Conservation (phyloP, 345 rosid genomes). For the Eucalyptus regnans region DNA sequence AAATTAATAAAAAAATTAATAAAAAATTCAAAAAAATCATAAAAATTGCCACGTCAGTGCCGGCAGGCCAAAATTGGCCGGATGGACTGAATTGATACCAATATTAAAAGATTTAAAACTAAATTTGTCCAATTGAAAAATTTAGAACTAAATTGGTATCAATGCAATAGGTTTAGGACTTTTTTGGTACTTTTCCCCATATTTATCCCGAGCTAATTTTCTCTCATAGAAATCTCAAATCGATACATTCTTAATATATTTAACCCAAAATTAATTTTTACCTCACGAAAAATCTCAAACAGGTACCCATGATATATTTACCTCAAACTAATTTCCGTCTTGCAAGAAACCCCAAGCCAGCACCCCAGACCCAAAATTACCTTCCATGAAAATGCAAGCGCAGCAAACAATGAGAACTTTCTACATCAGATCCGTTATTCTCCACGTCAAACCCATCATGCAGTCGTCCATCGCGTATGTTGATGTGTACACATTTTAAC, state of each 20-base stretch:
- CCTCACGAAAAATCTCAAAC: not conserved
- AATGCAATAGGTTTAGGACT: too few relatives aligned
- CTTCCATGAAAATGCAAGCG: not conserved
- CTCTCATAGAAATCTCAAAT: not conserved
- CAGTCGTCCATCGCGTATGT: rapidly evolving
- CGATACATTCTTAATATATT: not conserved
- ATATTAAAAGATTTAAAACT: too few relatives aligned
- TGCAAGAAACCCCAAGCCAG: not conserved
- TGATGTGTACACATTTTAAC: not conserved
- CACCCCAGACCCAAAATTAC: not conserved
- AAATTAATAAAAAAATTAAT: too few relatives aligned
- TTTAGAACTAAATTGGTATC: too few relatives aligned
- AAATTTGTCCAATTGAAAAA: too few relatives aligned
- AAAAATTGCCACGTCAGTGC: too few relatives aligned
- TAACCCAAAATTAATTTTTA: not conserved
- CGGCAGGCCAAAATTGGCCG: too few relatives aligned
- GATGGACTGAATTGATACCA: too few relatives aligned
- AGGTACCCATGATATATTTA: rapidly evolving
- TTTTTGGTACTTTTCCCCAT: not conserved
- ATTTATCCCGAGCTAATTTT: not conserved
- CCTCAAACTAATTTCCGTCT: not conserved
- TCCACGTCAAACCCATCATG: rapidly evolving
- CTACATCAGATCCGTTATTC: not conserved
- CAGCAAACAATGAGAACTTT: not conserved
- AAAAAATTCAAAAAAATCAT: too few relatives aligned